Evolutionary conservation across 1,284 basidiomycete species (phyloP), one percentile per base, ranked within the genome.

Genomic region (Apiotrichum laibachii): DNA sequence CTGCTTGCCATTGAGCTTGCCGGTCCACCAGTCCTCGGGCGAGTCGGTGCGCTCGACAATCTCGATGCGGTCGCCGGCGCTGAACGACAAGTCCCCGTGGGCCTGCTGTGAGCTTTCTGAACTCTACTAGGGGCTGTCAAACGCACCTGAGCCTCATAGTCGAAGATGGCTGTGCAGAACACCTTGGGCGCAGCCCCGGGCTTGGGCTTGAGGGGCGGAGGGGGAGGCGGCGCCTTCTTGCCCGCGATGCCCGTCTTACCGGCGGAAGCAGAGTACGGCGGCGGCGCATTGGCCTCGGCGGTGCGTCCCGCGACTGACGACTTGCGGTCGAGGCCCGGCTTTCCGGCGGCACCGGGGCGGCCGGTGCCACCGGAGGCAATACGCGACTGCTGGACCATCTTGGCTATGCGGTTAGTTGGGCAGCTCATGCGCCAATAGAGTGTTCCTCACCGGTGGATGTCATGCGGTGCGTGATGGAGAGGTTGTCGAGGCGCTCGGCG

Each of bases 11-110:
- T 91, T 86, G 63, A 98, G 54, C 67, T 84, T 83, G 7, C 95
- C 96, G 11, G 93, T 98, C 95, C 95, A 99, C 95, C 95, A 99
- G 73, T 99, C 96, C 72, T 98, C 92, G 22, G 87, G 78, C 67
- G 86, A 92, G 2, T 84, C 85, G 13, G 89, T 89, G 72, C 87
- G 85, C 78, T 96, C 88, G 34, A 96, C 84, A 55, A 99, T 83
- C 79, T 96, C 92, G 77, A 99, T 98, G 64, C 85, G 81, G 77
- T 99, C 95, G n/a, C 96, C 96, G 1, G 86, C 85, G 59, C 81
- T 85, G 81, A 99, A 99, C 1, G 86, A 88, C 55, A 99, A 80
- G 77, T 99, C 95, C 0, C 96, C 96, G 1, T 90, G 92, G 34
- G 92, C 90, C 86, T 95, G 76, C 9, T 9, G 56, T 40, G 11